Percentiles rank a stretch among this genome's conserved stretches.
These are phyloP conservation scores for Erodium trifolium DNA, from an alignment of 441 rosid genomes.

Conservation along the genomic window DNA sequence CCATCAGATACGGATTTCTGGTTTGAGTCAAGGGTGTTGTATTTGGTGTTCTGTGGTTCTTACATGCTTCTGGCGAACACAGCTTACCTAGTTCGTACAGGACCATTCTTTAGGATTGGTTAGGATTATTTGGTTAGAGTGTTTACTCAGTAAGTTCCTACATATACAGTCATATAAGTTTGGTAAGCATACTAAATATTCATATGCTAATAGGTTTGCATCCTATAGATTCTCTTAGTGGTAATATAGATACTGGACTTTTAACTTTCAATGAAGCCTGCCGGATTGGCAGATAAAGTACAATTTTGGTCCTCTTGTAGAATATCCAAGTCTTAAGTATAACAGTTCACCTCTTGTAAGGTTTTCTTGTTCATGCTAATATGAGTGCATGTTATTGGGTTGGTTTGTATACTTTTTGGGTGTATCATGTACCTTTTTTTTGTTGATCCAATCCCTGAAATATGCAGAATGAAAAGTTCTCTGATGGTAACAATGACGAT, in stretches of 20 bases:
- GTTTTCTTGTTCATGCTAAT: not conserved
- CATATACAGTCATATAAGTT: not conserved
- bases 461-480: conserved; percentile 25
- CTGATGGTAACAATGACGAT: conserved; percentile 32
- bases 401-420: not conserved
- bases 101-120: not conserved
- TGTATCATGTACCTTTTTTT: conserved; percentile 6
- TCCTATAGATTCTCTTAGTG: not conserved
- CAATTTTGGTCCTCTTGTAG: not conserved
- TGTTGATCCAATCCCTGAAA: conserved; percentile 27
- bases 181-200: not conserved
- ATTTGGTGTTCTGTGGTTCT: not conserved
- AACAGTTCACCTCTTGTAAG: not conserved
- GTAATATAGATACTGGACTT: conserved; percentile 3
- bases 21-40: no score
- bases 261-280: not conserved
- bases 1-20: no score
- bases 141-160: not conserved
- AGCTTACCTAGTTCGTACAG: not conserved
- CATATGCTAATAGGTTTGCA: not conserved
- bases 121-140: not conserved
- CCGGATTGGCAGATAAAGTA: not conserved
- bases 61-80: not conserved
- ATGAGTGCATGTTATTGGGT: not conserved
- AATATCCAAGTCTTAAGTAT: not conserved